A percentile compares a stretch with the other conserved stretches of the same genome.
These are phyloP conservation scores for Malus hybrid DNA, from an alignment of 331 rosid species.

Conservation along the genomic window DNA sequence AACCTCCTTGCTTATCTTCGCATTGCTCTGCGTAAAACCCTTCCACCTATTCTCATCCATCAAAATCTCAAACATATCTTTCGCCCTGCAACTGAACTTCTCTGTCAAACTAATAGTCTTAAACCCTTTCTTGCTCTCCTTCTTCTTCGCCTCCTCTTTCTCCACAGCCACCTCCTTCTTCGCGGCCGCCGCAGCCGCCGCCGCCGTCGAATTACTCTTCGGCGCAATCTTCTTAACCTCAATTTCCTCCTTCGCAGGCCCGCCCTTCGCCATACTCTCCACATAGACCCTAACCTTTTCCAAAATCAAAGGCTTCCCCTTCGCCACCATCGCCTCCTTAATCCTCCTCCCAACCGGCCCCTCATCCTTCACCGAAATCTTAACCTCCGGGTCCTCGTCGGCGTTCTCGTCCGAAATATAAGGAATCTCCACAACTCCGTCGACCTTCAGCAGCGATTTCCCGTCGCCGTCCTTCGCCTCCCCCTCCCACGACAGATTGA, in stretches of 20 bases:
- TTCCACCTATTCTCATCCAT: slow-evolving; percentile 98
- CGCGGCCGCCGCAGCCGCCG: background rate
- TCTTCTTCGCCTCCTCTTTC: slow-evolving; percentile 17
- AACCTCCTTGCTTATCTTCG: slow-evolving; percentile 80
- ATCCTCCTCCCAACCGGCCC: slow-evolving; percentile 63
- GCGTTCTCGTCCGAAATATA: slow-evolving; percentile 94
- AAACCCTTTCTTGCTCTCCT: slow-evolving; percentile 45
- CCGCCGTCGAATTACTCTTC: slow-evolving; percentile 2
- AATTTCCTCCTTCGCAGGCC: slow-evolving; percentile 77
- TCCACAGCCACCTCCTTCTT: background rate
- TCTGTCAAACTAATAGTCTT: slow-evolving; percentile 70
- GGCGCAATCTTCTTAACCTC: slow-evolving; percentile 48
- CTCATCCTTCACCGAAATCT: slow-evolving; percentile 66
- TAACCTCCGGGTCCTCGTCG: slow-evolving; percentile 84
- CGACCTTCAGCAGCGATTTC: slow-evolving; percentile 49
- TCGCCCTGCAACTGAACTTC: slow-evolving; percentile 80
- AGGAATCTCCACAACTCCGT: slow-evolving; percentile 78
- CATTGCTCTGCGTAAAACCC: slow-evolving; percentile 87
- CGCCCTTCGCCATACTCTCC: slow-evolving; percentile 74
- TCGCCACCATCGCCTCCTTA: slow-evolving; percentile 74
- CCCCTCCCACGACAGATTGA: slow-evolving; percentile 65
- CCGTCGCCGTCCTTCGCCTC: slow-evolving; percentile 68
- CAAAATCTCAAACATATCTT: slow-evolving; percentile 70
- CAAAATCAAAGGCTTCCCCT: slow-evolving; percentile 67
- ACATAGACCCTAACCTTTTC: slow-evolving; percentile 78